phyloP scores from a whole-genome alignment of 2,329 filamentous ascomycete genomes.

The Aureobasidium lini region DNA sequence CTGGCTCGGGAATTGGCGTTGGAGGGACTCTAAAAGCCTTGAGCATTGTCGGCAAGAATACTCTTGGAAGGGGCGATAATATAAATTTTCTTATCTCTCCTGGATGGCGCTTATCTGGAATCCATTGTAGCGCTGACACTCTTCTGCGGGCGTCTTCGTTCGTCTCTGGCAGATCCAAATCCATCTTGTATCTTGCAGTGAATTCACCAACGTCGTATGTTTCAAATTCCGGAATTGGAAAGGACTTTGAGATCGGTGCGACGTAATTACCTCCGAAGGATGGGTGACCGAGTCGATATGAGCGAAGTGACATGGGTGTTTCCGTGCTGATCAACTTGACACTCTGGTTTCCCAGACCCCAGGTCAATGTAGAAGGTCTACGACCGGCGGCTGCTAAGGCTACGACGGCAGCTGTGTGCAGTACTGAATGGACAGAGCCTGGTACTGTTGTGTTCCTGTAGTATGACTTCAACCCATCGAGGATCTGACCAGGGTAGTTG shows the following conservation, averaged over 20 bases:
- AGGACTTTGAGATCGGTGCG: too few relatives aligned
- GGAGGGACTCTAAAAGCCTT: too few relatives aligned
- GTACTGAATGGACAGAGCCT: background rate
- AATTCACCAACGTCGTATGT: too few relatives aligned
- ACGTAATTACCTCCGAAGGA: too few relatives aligned
- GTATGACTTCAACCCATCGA: background rate
- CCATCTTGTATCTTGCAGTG: too few relatives aligned
- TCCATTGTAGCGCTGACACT: background rate
- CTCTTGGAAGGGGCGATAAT: too few relatives aligned
- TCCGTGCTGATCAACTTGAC: background rate
- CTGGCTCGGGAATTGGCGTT: background rate
- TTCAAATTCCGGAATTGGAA: too few relatives aligned
- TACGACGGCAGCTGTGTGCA: background rate
- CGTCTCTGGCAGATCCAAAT: background rate
- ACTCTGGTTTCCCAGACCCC: background rate
- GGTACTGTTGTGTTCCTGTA: background rate
- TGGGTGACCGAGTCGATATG: too few relatives aligned
- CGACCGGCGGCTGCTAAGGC: background rate
- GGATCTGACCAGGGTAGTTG: background rate
- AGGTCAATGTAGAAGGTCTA: background rate
- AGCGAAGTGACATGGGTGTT: background rate
- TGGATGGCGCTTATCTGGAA: background rate
- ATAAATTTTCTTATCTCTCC: too few relatives aligned
- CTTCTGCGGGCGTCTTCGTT: background rate
- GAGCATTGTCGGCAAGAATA: too few relatives aligned